phyloP scores from a whole-genome alignment of 495 filamentous ascomycete species.

The Aspergillus sclerotiicarbonarius region DNA sequence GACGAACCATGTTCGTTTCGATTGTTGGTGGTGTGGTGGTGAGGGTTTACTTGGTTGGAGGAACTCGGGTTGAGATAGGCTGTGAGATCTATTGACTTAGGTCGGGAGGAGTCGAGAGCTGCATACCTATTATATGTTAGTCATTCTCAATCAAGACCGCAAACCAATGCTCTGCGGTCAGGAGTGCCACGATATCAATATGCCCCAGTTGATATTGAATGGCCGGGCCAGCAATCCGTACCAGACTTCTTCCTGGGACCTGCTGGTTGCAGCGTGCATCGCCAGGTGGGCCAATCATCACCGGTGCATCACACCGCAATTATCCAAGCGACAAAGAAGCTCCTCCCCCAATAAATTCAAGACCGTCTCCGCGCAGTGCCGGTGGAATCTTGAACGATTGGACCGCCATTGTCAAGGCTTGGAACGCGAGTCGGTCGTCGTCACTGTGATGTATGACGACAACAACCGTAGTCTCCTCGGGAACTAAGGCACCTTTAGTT shows the following conservation, averaged over 20 bases:
- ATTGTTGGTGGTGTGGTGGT: background rate
- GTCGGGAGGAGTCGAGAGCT: background rate
- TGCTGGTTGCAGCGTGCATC: background rate
- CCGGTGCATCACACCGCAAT: slow-evolving; percentile 2
- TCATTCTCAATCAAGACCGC: background rate
- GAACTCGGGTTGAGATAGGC: background rate
- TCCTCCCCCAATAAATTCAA: too few species aligned
- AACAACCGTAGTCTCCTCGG: background rate
- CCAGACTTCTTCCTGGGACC: background rate
- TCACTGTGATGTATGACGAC: slow-evolving; percentile 2
- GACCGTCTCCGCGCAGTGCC: too few species aligned
- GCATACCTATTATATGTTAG: background rate
- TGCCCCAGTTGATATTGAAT: background rate
- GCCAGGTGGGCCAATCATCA: slow-evolving; percentile 6
- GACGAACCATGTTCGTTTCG: background rate
- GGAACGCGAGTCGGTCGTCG: background rate
- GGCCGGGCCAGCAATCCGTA: background rate
- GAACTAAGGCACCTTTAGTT: background rate
- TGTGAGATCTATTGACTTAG: background rate
- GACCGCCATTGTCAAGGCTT: background rate
- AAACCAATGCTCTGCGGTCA: background rate
- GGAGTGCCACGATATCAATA: background rate
- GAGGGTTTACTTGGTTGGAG: background rate
- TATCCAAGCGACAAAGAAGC: background rate
- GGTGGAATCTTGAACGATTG: too few species aligned